Conservation (phyloP, 2,329 filamentous ascomycete species). For the Elsinoe fawcettii region DNA sequence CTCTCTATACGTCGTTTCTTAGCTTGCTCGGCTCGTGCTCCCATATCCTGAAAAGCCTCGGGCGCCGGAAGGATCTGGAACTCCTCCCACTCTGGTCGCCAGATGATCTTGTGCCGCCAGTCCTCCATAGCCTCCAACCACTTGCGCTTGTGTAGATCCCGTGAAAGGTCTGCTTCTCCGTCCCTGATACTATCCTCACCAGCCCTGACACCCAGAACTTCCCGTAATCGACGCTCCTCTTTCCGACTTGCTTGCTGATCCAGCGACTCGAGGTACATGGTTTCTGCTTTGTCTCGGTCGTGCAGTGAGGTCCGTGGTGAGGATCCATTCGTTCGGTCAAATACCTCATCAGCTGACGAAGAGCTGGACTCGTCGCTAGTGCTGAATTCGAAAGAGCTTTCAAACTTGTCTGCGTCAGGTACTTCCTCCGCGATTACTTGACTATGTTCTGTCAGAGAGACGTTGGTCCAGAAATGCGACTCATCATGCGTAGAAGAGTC, state of each 20-base stretch:
- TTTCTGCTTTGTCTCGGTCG: constrained; percentile 27
- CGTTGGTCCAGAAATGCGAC: constrained; percentile 22
- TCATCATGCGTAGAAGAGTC: constrained; percentile 38
- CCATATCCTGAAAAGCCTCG: not conserved
- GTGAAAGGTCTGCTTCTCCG: constrained; percentile 19
- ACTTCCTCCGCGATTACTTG: constrained; percentile 5
- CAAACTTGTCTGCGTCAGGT: not conserved
- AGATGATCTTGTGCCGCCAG: constrained; percentile 43
- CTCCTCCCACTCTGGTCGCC: constrained; percentile 44
- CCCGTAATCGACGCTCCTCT: constrained; percentile 42
- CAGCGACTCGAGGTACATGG: constrained; percentile 39
- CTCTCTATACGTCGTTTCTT: constrained; percentile 17
- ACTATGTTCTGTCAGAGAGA: constrained; percentile 13
- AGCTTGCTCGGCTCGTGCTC: not conserved
- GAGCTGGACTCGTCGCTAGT: not conserved
- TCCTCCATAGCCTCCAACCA: constrained; percentile 26
- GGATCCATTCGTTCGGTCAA: not conserved
- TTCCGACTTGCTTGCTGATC: constrained; percentile 38
- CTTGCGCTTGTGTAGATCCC: constrained; percentile 28
- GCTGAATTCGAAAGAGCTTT: not conserved
- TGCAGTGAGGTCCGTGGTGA: constrained; percentile 17
- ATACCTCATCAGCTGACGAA: not conserved
- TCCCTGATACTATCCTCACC: constrained; percentile 16
- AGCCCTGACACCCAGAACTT: constrained; percentile 27
- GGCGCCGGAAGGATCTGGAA: not conserved